These are phyloP conservation scores for Trichoderma sp. DNA, from an alignment of 2,329 filamentous ascomycete species.

Conservation along the genomic window DNA sequence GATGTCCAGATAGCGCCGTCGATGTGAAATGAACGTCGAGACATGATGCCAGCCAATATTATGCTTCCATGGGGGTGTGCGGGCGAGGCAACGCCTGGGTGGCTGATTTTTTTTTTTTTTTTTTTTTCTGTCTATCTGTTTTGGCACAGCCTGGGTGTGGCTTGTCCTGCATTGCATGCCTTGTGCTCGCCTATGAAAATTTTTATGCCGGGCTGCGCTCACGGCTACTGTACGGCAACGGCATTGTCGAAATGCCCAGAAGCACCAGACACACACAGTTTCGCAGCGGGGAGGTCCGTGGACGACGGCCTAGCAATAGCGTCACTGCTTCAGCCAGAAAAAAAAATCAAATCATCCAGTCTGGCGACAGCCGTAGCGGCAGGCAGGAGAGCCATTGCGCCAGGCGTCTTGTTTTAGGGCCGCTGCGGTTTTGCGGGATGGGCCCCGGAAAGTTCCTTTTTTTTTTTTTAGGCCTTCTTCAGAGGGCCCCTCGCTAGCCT, in stretches of 20 bases:
- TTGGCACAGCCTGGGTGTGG: conserved; percentile 14
- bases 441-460: neutral
- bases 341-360: neutral
- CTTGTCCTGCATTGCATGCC: conserved; percentile 9
- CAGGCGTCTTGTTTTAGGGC: neutral
- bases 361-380: conserved; percentile 6
- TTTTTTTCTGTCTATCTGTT: too few relatives aligned
- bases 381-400: conserved; percentile 7
- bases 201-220: neutral
- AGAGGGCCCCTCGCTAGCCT: neutral
- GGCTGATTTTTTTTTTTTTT: conserved; percentile 2
- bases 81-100: neutral
- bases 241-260: too few relatives aligned
- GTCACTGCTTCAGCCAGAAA: neutral
- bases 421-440: neutral
- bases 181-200: neutral
- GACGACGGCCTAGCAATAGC: neutral
- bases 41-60: neutral
- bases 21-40: conserved; percentile 5
- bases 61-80: neutral
- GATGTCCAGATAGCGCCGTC: neutral
- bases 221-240: too few relatives aligned
- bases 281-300: conserved; percentile 10
- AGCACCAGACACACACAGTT: neutral
- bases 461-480: neutral